Conservation (phyloP, 1,284 basidiomycete genomes). For the Pterula multifida region DNA sequence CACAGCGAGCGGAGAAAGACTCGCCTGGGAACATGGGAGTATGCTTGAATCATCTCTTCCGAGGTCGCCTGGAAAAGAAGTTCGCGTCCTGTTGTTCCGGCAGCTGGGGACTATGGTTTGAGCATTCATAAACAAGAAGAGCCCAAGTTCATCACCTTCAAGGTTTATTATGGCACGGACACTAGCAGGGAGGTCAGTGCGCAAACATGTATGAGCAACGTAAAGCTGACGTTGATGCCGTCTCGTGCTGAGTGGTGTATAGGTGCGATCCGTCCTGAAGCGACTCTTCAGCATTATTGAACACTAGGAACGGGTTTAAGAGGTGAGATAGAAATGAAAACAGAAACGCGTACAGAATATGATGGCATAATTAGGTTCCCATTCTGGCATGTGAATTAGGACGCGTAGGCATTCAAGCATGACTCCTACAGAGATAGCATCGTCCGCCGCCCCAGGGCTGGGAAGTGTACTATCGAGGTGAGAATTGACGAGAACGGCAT, state of each 20-base stretch:
- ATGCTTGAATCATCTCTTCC: conserved; percentile 88
- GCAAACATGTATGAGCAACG: conserved; percentile 1
- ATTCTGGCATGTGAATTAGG: conserved; percentile 59
- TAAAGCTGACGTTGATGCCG: conserved; percentile 48
- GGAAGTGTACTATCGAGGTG: conserved; percentile 82
- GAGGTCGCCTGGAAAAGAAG: conserved; percentile 95
- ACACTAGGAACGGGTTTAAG: conserved; percentile 40
- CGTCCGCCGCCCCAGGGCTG: conserved; percentile 81
- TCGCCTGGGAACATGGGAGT: conserved; percentile 71
- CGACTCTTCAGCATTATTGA: conserved; percentile 92
- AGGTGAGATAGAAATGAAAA: background rate
- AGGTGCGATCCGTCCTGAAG: conserved; percentile 94
- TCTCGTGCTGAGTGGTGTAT: conserved; percentile 79
- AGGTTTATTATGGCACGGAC: conserved; percentile 87
- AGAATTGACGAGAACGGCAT: conserved; percentile 81
- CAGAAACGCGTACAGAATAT: conserved; percentile 65
- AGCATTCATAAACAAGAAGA: background rate
- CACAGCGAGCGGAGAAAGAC: conserved; percentile 6
- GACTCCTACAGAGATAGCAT: conserved; percentile 78
- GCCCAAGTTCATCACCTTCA: conserved; percentile 45
- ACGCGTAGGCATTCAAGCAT: conserved; percentile 89
- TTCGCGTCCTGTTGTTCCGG: conserved; percentile 81
- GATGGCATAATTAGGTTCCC: conserved; percentile 71
- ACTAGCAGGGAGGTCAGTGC: conserved; percentile 22
- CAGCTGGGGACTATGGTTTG: conserved; percentile 54